Conservation (phyloP, 768 basidiomycete species). For the Antrodiella citrinella region DNA sequence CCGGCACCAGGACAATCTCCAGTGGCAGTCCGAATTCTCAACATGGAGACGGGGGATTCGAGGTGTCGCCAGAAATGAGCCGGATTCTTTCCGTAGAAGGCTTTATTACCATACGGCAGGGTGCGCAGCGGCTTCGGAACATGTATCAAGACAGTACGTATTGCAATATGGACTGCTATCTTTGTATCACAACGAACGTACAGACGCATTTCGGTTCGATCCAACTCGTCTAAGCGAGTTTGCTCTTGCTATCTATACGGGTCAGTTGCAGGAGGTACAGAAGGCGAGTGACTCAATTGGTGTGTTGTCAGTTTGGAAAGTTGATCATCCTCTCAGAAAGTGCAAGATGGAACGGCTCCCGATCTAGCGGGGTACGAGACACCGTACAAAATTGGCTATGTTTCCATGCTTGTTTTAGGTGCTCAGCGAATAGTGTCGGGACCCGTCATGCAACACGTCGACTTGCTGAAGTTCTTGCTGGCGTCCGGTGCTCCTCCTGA, state of each 20-base stretch:
- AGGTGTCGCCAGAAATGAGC: not conserved
- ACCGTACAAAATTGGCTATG: constrained; percentile 13
- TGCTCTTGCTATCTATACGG: not conserved
- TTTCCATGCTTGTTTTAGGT: constrained; percentile 9
- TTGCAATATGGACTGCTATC: not conserved
- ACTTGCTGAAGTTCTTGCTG: constrained; percentile 34
- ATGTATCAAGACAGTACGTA: not conserved
- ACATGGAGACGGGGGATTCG: not conserved
- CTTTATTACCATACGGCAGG: not conserved
- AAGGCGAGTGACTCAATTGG: not conserved
- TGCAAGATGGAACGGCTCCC: constrained; percentile 6
- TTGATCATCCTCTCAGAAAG: not conserved
- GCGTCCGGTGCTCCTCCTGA: constrained; percentile 32
- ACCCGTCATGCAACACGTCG: constrained; percentile 20
- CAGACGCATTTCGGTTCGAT: not conserved
- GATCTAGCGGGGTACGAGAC: constrained; percentile 14
- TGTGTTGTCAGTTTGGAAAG: no score
- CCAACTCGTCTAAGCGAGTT: not conserved
- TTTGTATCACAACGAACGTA: not conserved
- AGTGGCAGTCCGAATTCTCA: no score
- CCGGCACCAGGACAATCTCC: no score
- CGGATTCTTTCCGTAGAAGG: not conserved
- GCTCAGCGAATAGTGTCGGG: constrained; percentile 8
- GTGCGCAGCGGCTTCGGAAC: not conserved
- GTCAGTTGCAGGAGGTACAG: not conserved